Conservation (phyloP, 2,329 filamentous ascomycete species). For the Blastomyces silverae region DNA sequence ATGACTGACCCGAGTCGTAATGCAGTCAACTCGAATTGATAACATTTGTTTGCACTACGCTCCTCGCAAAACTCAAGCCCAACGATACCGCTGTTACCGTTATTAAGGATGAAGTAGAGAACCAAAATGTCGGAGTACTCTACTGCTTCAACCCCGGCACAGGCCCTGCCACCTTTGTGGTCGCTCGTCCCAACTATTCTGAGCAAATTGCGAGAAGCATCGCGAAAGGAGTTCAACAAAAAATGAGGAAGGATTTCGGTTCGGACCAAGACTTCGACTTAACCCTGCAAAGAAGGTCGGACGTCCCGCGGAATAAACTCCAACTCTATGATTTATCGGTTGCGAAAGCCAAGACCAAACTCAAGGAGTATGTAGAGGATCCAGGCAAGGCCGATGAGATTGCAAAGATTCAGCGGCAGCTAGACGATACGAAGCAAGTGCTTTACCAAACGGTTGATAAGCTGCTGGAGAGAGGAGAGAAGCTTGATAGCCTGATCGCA, state of each 20-base stretch:
- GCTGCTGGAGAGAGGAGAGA: slow-evolving; percentile 78
- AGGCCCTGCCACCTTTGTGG: slow-evolving; percentile 69
- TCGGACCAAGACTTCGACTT: no score
- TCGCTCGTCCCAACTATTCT: slow-evolving; percentile 30
- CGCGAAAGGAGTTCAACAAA: no score
- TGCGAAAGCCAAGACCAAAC: slow-evolving; percentile 39
- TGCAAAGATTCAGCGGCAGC: slow-evolving; percentile 81
- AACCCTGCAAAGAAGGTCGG: no score
- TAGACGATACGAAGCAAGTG: slow-evolving; percentile 96
- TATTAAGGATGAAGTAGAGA: no score
- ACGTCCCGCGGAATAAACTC: neutral
- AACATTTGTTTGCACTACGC: neutral
- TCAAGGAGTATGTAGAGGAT: slow-evolving; percentile 79
- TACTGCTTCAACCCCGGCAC: slow-evolving; percentile 43
- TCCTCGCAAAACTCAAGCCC: slow-evolving; percentile 48
- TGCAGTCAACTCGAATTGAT: slow-evolving; percentile 11
- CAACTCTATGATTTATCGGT: no score
- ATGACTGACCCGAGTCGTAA: no score
- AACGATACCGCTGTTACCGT: slow-evolving; percentile 14
- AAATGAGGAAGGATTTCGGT: no score
- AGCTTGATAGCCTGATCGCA: slow-evolving; percentile 86
- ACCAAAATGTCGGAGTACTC: neutral
- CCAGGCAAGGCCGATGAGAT: slow-evolving; percentile 56
- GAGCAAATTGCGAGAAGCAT: no score
- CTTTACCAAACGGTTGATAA: slow-evolving; percentile 81